Base-by-base conservation (phyloP, 176 grass and related monocot genomes). In the Otatea glauca region DNA sequence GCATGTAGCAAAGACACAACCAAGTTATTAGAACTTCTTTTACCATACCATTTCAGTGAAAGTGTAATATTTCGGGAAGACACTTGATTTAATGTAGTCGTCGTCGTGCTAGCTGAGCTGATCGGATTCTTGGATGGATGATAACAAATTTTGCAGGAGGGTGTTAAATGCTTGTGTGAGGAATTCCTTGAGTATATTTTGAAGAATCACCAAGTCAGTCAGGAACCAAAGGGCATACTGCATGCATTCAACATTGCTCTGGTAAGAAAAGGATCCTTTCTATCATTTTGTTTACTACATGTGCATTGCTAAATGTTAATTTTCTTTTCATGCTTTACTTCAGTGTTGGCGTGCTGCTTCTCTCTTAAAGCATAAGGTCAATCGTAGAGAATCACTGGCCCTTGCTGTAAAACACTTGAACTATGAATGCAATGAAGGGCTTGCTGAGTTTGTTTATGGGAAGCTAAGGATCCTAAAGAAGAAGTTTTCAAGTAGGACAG, bases 291-390 rank as follows among this genome's bases (percentile, higher is more conserved):
- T 91, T 81, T 9, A 62, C 68, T 91, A 67, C 21, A 64, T 62
- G 10, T 83, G 50, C 73, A 29, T 56, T 73, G 44, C 69, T 87
- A 35, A 89, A 25, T 88, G 23, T 34, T 83, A 23, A 53, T 85
- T 4, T 83, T 93, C n/a, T 88, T 86, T 53, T 62, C 56, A 55
- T 90, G 63, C 76, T 80, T 42, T 81, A 34, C 59, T 80, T 78
- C 84, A 98, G 96, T 95, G 93, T 73, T 98, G 96, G 96, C 91
- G 91, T 83, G 96, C 96, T 87, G 89, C 93, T 69, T 95, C 96
- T 90, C 83, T 95, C 37, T 90, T 90, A 79, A 95, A 93, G 72
- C 93, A 93, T 79, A 95, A 91, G 69, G 35, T 98, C 24, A 83
- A 87, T 86, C 92, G 38, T 64, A 73, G 71, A 17, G 89, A 98